Conservation (phyloP, 768 basidiomycete genomes). For the Panaeolus cyanescens region DNA sequence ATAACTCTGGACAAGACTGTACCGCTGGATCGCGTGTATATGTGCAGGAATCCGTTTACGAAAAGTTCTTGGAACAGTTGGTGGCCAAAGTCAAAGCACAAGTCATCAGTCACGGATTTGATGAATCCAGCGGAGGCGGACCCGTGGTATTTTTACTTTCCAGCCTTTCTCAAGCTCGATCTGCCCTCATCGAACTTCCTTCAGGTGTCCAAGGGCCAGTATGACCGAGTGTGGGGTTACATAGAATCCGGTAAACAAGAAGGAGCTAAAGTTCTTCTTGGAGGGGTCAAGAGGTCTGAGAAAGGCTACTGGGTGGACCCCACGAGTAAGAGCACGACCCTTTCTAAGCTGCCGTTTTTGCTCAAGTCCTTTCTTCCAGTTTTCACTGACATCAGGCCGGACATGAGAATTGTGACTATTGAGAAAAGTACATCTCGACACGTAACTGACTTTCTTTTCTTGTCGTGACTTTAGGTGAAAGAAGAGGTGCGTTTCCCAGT, state of each 20-base stretch:
- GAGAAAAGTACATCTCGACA: background rate
- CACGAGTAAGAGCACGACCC: constrained; percentile 59
- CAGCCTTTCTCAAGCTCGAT: background rate
- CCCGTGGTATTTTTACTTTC: constrained; percentile 65
- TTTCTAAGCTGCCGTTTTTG: background rate
- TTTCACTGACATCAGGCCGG: constrained; percentile 74
- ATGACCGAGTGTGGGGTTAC: constrained; percentile 84
- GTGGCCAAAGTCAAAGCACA: constrained; percentile 68
- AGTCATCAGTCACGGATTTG: constrained; percentile 81
- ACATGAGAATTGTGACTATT: constrained; percentile 82
- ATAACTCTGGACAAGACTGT: constrained; percentile 92
- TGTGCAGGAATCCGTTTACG: constrained; percentile 86
- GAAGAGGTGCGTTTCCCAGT: constrained; percentile 57
- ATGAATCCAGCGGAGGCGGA: constrained; percentile 73
- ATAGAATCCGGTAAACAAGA: constrained; percentile 84
- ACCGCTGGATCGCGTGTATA: constrained; percentile 90
- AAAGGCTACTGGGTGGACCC: constrained; percentile 92
- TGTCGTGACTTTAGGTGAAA: constrained; percentile 45
- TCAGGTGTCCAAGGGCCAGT: constrained; percentile 82
- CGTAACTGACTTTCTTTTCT: constrained; percentile 4
- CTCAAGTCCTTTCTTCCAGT: constrained; percentile 44
- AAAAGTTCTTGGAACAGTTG: constrained; percentile 74
- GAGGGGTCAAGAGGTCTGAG: constrained; percentile 74
- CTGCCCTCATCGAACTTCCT: constrained; percentile 8
- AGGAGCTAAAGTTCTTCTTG: constrained; percentile 77